Conservation (phyloP, 495 filamentous ascomycete genomes). For the Terfezia claveryi region DNA sequence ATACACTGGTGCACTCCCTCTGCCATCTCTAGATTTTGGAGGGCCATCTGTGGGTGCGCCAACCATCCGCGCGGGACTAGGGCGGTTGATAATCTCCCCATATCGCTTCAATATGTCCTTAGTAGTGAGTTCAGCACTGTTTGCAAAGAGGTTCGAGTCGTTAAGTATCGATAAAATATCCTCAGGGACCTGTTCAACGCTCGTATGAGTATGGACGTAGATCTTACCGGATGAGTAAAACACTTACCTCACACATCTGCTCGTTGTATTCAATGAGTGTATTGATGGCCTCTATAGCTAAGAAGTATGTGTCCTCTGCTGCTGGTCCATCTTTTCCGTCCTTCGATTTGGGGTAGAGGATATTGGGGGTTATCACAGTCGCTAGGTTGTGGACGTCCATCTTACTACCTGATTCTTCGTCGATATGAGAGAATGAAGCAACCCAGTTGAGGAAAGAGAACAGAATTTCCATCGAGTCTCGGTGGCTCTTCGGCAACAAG, state of each 20-base stretch:
- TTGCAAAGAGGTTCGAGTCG: constrained; percentile 60
- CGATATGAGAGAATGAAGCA: constrained; percentile 87
- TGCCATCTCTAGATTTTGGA: constrained; percentile 29
- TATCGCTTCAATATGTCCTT: constrained; percentile 91
- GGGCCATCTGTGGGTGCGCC: constrained; percentile 20
- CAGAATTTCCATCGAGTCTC: constrained; percentile 84
- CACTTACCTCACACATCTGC: constrained; percentile 80
- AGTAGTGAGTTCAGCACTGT: constrained; percentile 66
- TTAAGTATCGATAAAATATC: constrained; percentile 68
- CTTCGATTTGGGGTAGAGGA: constrained; percentile 56
- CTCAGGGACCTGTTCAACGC: constrained; percentile 55
- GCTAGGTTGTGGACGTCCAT: constrained; percentile 98
- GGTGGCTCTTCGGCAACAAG: constrained; percentile 74
- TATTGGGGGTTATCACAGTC: constrained; percentile 94
- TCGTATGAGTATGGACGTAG: not conserved
- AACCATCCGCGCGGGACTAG: constrained; percentile 29
- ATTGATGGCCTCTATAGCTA: constrained; percentile 79
- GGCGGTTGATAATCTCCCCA: constrained; percentile 47
- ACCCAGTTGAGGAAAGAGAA: constrained; percentile 97
- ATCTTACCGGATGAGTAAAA: not conserved
- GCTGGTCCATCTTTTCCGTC: constrained; percentile 28
- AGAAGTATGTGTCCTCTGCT: constrained; percentile 60
- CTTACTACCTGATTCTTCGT: constrained; percentile 80
- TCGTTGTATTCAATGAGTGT: constrained; percentile 80
- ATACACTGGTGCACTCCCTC: constrained; percentile 25